These are phyloP conservation scores for Talaromyces sp. DNA, from an alignment of 2,329 filamentous ascomycete genomes.

Conservation along the genomic window DNA sequence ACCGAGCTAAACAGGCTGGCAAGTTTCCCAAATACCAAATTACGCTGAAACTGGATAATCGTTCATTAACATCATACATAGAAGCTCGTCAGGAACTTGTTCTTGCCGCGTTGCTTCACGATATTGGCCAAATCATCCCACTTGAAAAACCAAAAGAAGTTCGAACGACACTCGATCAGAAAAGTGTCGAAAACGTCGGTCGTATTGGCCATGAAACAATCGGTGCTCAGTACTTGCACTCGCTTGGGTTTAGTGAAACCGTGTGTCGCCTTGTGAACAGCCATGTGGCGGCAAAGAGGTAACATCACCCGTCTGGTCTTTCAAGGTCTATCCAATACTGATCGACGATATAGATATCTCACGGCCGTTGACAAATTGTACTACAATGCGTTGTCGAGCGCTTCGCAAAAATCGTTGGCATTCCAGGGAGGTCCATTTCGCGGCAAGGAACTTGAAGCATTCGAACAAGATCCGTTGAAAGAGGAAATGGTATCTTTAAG, in stretches of 20 bases:
- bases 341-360: slow-evolving; percentile 29
- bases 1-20: slow-evolving; percentile 30
- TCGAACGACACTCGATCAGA: slow-evolving; percentile 26
- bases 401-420: slow-evolving; percentile 36
- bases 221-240: slow-evolving; percentile 35
- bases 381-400: slow-evolving; percentile 34
- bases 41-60: too few species aligned
- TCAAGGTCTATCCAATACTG: neutral
- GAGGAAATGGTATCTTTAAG: slow-evolving; percentile 37
- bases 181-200: slow-evolving; percentile 32
- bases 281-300: slow-evolving; percentile 39
- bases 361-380: slow-evolving; percentile 34
- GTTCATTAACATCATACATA: slow-evolving; percentile 7
- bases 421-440: slow-evolving; percentile 39
- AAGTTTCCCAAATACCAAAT: neutral
- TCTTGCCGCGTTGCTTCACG: slow-evolving; percentile 41
- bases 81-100: slow-evolving; percentile 28
- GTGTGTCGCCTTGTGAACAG: slow-evolving; percentile 38
- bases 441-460: slow-evolving; percentile 28
- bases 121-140: slow-evolving; percentile 44
- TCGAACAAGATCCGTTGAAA: slow-evolving; percentile 31
- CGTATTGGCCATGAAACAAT: slow-evolving; percentile 39
- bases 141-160: slow-evolving; percentile 28
- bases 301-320: slow-evolving; percentile 9
- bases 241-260: slow-evolving; percentile 34